Conservation (phyloP, 2,329 filamentous ascomycete genomes). For the Colletotrichum truncatum region DNA sequence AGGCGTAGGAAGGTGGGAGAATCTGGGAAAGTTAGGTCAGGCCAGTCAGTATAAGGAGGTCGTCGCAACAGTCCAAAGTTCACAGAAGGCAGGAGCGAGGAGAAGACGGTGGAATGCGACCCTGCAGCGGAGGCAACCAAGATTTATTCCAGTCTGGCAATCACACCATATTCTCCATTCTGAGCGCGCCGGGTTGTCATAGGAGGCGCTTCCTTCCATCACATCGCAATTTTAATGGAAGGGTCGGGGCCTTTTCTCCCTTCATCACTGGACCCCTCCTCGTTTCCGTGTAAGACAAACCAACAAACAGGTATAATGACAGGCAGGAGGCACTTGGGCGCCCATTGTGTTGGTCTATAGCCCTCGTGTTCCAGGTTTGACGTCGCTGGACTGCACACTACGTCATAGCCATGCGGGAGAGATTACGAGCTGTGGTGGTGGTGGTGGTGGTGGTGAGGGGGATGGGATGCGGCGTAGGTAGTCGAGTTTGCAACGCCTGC, state of each 20-base stretch:
- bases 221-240: neutral
- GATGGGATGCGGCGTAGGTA: too few species aligned
- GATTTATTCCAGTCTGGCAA: conserved; percentile 12
- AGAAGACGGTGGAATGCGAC: conserved; percentile 8
- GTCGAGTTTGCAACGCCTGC: too few species aligned
- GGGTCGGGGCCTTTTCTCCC: conserved; percentile 1
- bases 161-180: neutral
- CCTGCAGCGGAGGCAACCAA: conserved; percentile 10
- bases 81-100: neutral
- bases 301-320: neutral
- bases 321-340: neutral
- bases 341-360: neutral
- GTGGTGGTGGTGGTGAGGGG: too few species aligned
- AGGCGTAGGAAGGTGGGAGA: neutral
- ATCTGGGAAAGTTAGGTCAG: neutral
- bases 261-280: neutral
- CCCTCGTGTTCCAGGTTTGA: conserved; percentile 20
- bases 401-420: conserved; percentile 19
- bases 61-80: neutral
- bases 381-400: conserved; percentile 17
- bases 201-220: neutral
- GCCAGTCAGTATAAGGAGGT: too few species aligned
- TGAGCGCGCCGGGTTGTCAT: neutral
- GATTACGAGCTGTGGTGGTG: conserved; percentile 8
- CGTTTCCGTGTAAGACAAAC: conserved; percentile 22